Base-by-base conservation (phyloP, 257 asterid species). In the Solanum habrochaites region DNA sequence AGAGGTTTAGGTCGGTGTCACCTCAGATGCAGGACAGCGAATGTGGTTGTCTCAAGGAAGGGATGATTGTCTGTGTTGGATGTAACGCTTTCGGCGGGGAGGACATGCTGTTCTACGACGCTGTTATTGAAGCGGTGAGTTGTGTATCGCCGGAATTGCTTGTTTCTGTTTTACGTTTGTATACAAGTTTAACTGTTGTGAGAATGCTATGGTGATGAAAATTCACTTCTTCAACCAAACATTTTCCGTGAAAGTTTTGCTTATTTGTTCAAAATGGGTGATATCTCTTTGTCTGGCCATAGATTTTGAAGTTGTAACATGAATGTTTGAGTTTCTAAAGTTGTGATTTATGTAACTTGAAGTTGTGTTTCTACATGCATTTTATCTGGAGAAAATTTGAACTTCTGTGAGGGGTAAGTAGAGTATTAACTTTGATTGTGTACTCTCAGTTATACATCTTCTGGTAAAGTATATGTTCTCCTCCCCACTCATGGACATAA, bases 71-170 rank as follows among this genome's bases (percentile, higher is more conserved):
- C 3, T 94, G 94, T 87, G 97, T 93, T n/a, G 87, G 93, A 13
- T 85, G 87, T 45, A 88, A 88, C 47, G 87, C 89, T 39, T 49
- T 27, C 67, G 31, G 40, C 23, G 32, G 23, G 58, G 91, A 91
- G 37, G 94, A 94, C 64, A 90, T 93, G 82, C 89, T 91, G 73
- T 93, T 86, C 83, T 92, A 83, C 89, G 97, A 94, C 72, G 97
- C 94, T 37, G 88, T 89, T 78, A 86, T 94, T 83, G 95, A 94
- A 10, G 93, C 78, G 32, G 95, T 93, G 90, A 83, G 90, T 70
- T 31, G 5, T 29, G 25, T 40, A 58, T 58, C 64, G 64, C 64
- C 35, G 35, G 35, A 32, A 32, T 32, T 32, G 35, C 35, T 32
- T n/a, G 25, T 58, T 58, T 58, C 66, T 58, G 12, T 58, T 58